Base-by-base conservation (phyloP, 2,329 filamentous ascomycete species). In the Fusarium sulawesiense region DNA sequence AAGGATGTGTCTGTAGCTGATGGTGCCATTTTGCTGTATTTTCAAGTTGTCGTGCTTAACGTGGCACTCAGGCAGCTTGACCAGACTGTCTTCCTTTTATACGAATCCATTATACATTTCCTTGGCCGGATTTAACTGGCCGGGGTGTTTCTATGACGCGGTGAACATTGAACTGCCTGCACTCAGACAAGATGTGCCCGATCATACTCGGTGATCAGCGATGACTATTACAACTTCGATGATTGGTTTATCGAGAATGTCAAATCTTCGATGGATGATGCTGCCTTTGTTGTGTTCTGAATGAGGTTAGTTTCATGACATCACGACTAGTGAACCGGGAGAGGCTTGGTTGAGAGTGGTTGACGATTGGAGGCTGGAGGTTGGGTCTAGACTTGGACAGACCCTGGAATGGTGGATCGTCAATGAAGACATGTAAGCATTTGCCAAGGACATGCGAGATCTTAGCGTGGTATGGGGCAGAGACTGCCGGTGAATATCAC, bases 1-100 rank as follows among this genome's bases (percentile, higher is more conserved):
- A 82, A 82, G 18, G 80, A 81, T 32, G 74, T 78, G 27, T 80
- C 72, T 74, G 73, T 73, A 64, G 78, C 59, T 61, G 71, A 48
- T 34, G 72, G 72, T 5, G 73, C 71, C 73, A 75, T 75, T 32
- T 70, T 62, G 21, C 4, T 21, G 4, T 18, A 7, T 18, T n/a
- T 11, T 21, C 3, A 11, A 21, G 5, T 20, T 48, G 4, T 12
- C 11, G 7, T 41, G 21, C 2, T 37, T 11, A n/a, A 32, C 5
- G 29, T 30, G 29, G 3, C 29, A 30, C 21, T 56, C 4, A 13
- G 27, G 5, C 4, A 20, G 10, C 6, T n/a, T 20, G 11, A 20
- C 13, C 25, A 27, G 42, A 21, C n/a, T n/a, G 18, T 11, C 5
- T 11, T 7, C 13, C 2, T 20, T 44, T 20, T 59, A 59, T 59